Base-by-base conservation (phyloP, 2,329 filamentous ascomycete genomes). In the Ceratocystis diversiconidia region DNA sequence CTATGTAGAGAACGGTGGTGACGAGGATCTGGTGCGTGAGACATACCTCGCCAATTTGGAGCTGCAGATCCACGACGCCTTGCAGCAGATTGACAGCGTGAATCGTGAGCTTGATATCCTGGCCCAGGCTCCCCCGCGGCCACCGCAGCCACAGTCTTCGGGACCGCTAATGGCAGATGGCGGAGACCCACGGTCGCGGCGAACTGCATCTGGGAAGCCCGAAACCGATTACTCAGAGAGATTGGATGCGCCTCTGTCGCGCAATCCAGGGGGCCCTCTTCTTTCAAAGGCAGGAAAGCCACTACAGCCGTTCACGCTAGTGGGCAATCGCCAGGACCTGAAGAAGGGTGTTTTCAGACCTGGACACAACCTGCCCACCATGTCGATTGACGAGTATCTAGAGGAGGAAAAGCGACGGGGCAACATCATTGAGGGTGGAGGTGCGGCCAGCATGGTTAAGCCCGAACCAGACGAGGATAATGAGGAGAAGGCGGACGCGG, bases 331-430 rank as follows among this genome's bases (percentile, higher is more conserved):
- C 46, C 85, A 90, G 68, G 86, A 90, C 68, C 75, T 96, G 67
- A 83, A 86, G 68, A 80, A 86, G 67, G 88, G 88, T 2, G 92
- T 99, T 0, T 99, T 99, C 75, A 82, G 89, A 65, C 85, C 90
- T 0, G 90, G 94, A 6, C 94, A 99, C 74, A 96, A 90, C 75
- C 77, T 99, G 67, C 94, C 94, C 0, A 97, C 94, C 2, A 97
- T 99, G 94, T 89, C 85, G 1, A 96, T 99, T 68, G 94, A 99
- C 71, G 94, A 99, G 77, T 99, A 97, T 72, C 79, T 99, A 17
- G 94, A 95, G 63, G 92, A 97, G 75, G 94, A 97, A 77, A 82
- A 83, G 72, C 82, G 83, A 70, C 80, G 89, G 68, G 94, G 94
- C 17, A 90, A 90, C 22, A 92, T 99, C 67, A 89, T 97, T 65